These are phyloP conservation scores for Pulveroboletus sp. DNA, from an alignment of 768 basidiomycete genomes.

Conservation along the genomic window DNA sequence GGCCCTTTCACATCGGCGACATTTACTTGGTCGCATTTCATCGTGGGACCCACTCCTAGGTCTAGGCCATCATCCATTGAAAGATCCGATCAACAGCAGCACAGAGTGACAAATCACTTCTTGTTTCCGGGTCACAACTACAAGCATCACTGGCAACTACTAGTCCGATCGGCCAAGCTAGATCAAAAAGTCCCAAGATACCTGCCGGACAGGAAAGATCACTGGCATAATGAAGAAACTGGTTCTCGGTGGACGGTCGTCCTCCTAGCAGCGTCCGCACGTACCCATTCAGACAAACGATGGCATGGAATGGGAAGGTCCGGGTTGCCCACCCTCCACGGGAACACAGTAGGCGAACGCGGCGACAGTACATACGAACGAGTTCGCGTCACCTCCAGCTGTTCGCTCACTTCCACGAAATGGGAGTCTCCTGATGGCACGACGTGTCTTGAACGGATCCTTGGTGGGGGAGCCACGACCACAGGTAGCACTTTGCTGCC, in stretches of 20 bases:
- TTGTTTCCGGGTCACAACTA: too few relatives aligned
- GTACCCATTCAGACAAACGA: conserved; percentile 50
- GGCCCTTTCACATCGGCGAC: too few relatives aligned
- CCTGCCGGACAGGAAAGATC: conserved; percentile 3
- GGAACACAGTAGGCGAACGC: conserved; percentile 33
- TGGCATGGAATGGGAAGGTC: conserved; percentile 59
- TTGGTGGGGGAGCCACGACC: conserved; percentile 32
- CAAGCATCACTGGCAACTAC: too few relatives aligned
- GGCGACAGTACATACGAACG: conserved; percentile 11
- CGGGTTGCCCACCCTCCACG: conserved; percentile 40
- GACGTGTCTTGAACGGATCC: conserved; percentile 25
- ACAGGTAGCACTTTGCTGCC: conserved; percentile 16
- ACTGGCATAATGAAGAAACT: conserved; percentile 15
- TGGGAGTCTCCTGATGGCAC: conserved; percentile 25
- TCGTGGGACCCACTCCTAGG: too few relatives aligned
- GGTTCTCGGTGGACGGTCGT: conserved; percentile 21
- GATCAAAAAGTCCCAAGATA: conserved; percentile 1
- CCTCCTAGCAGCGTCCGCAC: conserved; percentile 38
- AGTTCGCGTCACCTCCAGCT: conserved; percentile 27
- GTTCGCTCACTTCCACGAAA: conserved; percentile 31
- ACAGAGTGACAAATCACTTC: too few relatives aligned
- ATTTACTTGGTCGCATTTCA: too few relatives aligned
- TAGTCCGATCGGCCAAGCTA: neutral
- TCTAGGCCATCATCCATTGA: too few relatives aligned
- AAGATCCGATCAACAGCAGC: too few relatives aligned